Percentiles rank a stretch among this genome's conserved stretches.
Evolutionary conservation across 163 green algal species (phyloP).

Genomic region (Prototheca wickerhamii): DNA sequence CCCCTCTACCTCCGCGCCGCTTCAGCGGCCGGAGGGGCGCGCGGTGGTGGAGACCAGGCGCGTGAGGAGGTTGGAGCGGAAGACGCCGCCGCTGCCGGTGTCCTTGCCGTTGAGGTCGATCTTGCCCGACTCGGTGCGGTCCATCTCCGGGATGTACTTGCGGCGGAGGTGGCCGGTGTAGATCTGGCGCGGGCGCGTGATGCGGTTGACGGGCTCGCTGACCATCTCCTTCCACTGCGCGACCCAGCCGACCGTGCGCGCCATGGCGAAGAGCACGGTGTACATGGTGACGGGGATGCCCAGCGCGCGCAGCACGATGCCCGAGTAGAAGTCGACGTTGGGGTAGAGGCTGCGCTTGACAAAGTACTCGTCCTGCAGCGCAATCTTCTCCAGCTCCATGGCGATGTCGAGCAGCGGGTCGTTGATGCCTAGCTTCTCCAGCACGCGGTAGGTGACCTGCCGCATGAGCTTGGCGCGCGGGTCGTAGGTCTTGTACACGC

Average conservation of each 20-base stretch:
- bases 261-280: constrained; percentile 67
- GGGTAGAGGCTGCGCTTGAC: constrained; percentile 69
- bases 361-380: constrained; percentile 88
- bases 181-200: constrained; percentile 37
- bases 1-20: too few relatives aligned
- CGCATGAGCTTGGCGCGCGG: constrained; percentile 43
- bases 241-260: constrained; percentile 51
- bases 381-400: constrained; percentile 74
- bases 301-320: constrained; percentile 66
- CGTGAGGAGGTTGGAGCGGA: constrained; percentile 22
- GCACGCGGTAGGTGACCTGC: constrained; percentile 24
- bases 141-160: constrained; percentile 25
- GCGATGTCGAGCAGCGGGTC: constrained; percentile 53
- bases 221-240: constrained; percentile 56
- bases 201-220: constrained; percentile 30
- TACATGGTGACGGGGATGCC: constrained; percentile 62
- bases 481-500: constrained; percentile 75
- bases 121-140: constrained; percentile 17
- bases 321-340: constrained; percentile 80
- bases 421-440: constrained; percentile 21
- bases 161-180: constrained; percentile 35
- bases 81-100: not conserved
- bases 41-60: constrained; percentile 24
- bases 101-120: constrained; percentile 4
- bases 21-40: constrained; percentile 10